Evolutionary conservation across 306 rosid species (phyloP).

Genomic region (Vigna hirtella): DNA sequence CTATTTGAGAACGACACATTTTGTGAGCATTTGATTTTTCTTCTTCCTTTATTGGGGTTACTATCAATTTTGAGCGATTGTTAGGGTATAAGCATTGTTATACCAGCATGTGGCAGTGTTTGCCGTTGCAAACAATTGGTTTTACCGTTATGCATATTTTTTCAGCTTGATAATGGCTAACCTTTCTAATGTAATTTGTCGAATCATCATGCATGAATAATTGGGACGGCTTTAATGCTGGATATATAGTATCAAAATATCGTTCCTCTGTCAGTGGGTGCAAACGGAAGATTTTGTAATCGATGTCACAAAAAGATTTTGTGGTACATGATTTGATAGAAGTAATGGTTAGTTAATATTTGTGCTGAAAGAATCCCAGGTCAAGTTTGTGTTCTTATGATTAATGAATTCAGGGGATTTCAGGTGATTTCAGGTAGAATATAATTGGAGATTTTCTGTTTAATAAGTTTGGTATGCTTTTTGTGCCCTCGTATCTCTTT

Average conservation of each 20-base stretch:
- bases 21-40: constrained; percentile 35
- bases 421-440: neutral
- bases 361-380: neutral
- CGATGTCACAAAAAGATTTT: neutral
- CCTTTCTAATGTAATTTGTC: constrained; percentile 43
- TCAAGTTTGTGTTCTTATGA: neutral
- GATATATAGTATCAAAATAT: constrained; percentile 18
- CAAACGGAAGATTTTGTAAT: constrained; percentile 28
- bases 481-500: neutral
- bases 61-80: constrained; percentile 53
- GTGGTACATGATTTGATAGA: constrained; percentile 19
- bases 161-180: constrained; percentile 48
- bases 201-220: constrained; percentile 43
- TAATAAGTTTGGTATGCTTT: neutral
- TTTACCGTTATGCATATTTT: constrained; percentile 41
- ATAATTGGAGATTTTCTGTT: neutral
- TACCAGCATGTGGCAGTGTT: constrained; percentile 38
- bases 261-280: neutral
- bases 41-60: constrained; percentile 4
- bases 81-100: constrained; percentile 33
- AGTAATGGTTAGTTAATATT: neutral
- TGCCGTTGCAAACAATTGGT: constrained; percentile 44
- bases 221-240: constrained; percentile 42
- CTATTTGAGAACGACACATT: constrained; percentile 56
- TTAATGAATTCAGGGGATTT: constrained; percentile 1